Evolutionary conservation across 176 grass and related monocot species (phyloP).

Genomic region (Oryza meyeriana): DNA sequence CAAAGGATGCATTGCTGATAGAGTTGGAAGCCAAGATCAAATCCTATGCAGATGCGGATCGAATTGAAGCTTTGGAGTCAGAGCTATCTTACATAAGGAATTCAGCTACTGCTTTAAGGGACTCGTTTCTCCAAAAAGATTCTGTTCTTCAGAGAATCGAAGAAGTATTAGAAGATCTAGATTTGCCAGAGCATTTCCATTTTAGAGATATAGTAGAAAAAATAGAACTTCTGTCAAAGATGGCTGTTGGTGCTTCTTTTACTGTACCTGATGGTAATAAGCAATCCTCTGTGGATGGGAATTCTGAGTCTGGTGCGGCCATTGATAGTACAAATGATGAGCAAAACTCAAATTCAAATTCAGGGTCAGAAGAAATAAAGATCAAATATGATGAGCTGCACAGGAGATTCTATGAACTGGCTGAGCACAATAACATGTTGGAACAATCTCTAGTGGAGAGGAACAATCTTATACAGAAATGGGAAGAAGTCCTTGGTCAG

Average conservation of each 20-base stretch:
- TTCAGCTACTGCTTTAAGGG: slow-evolving; percentile 90
- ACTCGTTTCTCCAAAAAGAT: slow-evolving; percentile 95
- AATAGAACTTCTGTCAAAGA: slow-evolving; percentile 82
- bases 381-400: slow-evolving; percentile 73
- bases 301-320: slow-evolving; percentile 40
- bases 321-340: slow-evolving; percentile 54
- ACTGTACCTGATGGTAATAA: slow-evolving; percentile 48
- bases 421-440: slow-evolving; percentile 94
- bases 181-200: slow-evolving; percentile 93
- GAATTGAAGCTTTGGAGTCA: slow-evolving; percentile 97
- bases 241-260: slow-evolving; percentile 56
- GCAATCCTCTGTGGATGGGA: slow-evolving; percentile 42
- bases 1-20: slow-evolving; percentile 60
- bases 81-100: slow-evolving; percentile 94
- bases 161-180: slow-evolving; percentile 94
- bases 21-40: slow-evolving; percentile 83
- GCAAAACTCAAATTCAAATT: slow-evolving; percentile 47
- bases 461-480: slow-evolving; percentile 85
- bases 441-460: slow-evolving; percentile 94
- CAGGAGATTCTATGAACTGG: slow-evolving; percentile 86
- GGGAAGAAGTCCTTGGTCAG: slow-evolving; percentile 74
- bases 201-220: slow-evolving; percentile 89
- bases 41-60: slow-evolving; percentile 77
- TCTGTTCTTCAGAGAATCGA: slow-evolving; percentile 97
- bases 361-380: slow-evolving; percentile 57